Evolutionary conservation across 2,329 filamentous ascomycete species (phyloP).

Genomic region (Camillea tinctor): DNA sequence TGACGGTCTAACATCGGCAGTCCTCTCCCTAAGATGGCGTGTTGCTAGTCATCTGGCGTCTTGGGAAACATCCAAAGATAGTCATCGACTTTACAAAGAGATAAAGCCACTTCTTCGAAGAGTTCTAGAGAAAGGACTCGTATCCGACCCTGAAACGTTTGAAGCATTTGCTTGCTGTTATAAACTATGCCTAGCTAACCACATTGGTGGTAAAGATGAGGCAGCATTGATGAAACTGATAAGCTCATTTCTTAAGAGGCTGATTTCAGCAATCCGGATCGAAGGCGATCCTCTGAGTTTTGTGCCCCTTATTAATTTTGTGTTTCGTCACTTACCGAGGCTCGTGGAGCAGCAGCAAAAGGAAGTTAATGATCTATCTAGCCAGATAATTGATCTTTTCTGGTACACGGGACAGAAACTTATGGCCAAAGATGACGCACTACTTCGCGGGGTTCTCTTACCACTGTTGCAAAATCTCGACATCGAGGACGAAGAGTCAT

Average conservation of each 20-base stretch:
- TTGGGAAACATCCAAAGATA: constrained; percentile 26
- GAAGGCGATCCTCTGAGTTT: constrained; percentile 11
- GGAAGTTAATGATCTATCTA: constrained; percentile 16
- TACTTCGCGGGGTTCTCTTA: constrained; percentile 12
- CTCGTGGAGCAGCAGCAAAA: constrained; percentile 24
- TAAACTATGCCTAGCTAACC: constrained; percentile 28
- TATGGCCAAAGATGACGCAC: constrained; percentile 3
- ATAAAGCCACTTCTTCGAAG: constrained; percentile 23
- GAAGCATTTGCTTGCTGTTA: constrained; percentile 32
- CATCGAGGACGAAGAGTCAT: constrained; percentile 26
- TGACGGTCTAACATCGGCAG: constrained; percentile 20
- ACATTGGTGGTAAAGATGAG: constrained; percentile 26
- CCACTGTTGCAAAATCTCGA: constrained; percentile 25
- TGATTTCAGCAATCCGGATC: constrained; percentile 18
- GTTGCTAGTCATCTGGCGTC: constrained; percentile 26
- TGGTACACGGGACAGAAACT: constrained; percentile 17
- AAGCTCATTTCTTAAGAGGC: constrained; percentile 22
- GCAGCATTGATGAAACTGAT: constrained; percentile 24
- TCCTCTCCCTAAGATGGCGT: constrained; percentile 31
- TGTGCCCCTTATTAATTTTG: constrained; percentile 21
- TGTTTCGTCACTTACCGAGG: constrained; percentile 26
- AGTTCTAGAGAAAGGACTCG: constrained; percentile 23
- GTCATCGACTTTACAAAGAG: constrained; percentile 26
- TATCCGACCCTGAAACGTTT: constrained; percentile 23
- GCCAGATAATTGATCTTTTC: constrained; percentile 24